Base-by-base conservation (phyloP, 352 stramenopile species). In the Thalassiosira mediterranea region DNA sequence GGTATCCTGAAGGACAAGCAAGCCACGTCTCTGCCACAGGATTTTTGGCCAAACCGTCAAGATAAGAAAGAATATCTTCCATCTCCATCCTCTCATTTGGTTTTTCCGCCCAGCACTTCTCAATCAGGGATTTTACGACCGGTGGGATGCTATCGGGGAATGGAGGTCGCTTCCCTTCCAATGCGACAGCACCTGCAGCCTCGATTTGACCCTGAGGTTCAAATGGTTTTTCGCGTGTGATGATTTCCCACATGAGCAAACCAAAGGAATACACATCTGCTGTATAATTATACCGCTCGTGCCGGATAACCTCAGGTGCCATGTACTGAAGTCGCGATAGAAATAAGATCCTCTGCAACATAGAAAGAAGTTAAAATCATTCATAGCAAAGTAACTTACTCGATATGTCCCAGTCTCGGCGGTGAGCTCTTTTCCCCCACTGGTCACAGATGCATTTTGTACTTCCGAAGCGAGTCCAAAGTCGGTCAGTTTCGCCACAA, bases 371-470 rank as follows among this genome's bases (percentile, higher is more conserved):
- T n/a, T n/a, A n/a, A n/a, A n/a, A n/a, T n/a, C n/a, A n/a, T n/a
- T n/a, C n/a, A n/a, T n/a, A n/a, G n/a, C n/a, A n/a, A n/a, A n/a
- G n/a, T n/a, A n/a, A n/a, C n/a, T n/a, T n/a, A n/a, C n/a, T 11
- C 84, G 65, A 69, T 90, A 90, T n/a, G 84, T 89, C 1, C 84
- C 81, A 49, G 77, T 88, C 63, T 90, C 84, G 15, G 77, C 76
- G 23, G 83, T 88, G 15, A 80, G 44, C 19, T 88, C 80, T 47
- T 40, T 54, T 38, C 23, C 34, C 48, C 23, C 15, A 62, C 19
- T 31, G 7, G 40, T 32, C 17, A 59, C 29, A 13, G 37, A 62
- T 46, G 49, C 37, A 61, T 72, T 62, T 37, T 77, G 49, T 3
- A 64, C 8, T 19, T 69, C 60, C 38, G 62, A 38, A 44, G 81